These are phyloP conservation scores for Fusarium algeriense DNA, from an alignment of 2,329 filamentous ascomycete species.

Conservation along the genomic window DNA sequence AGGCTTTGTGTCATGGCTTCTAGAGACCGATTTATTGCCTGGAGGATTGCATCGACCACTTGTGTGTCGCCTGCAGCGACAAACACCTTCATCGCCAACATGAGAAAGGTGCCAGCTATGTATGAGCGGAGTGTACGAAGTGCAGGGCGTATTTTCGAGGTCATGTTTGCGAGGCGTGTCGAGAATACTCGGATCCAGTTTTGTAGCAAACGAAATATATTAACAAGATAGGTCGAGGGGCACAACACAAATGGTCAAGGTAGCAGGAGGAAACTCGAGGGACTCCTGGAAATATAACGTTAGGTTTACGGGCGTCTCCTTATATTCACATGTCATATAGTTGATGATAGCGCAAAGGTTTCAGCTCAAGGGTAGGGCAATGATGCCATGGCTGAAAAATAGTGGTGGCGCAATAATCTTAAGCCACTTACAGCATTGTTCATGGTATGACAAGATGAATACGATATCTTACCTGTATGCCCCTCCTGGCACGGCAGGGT, in stretches of 20 bases:
- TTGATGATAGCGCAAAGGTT: no score
- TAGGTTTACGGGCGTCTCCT: no score
- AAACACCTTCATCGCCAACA: background rate
- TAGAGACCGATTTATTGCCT: background rate
- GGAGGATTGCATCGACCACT: background rate
- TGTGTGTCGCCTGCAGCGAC: background rate
- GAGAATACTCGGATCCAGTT: background rate
- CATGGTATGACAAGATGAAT: background rate
- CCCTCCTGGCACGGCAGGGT: background rate
- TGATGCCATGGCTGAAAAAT: no score
- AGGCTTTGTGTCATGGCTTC: background rate
- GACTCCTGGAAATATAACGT: background rate
- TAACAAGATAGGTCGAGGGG: background rate
- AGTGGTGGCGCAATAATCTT: background rate
- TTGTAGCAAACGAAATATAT: background rate
- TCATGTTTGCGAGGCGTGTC: background rate
- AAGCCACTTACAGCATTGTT: background rate
- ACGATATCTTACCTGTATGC: background rate
- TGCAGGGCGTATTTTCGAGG: background rate
- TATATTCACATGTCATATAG: no score
- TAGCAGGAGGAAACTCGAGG: background rate
- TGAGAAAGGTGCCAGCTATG: background rate
- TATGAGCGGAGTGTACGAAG: background rate
- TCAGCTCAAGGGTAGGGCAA: no score
- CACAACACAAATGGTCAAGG: background rate